These are phyloP conservation scores for Pezizomycotina sp. DNA, from an alignment of 2,329 filamentous ascomycete species.

Conservation along the genomic window DNA sequence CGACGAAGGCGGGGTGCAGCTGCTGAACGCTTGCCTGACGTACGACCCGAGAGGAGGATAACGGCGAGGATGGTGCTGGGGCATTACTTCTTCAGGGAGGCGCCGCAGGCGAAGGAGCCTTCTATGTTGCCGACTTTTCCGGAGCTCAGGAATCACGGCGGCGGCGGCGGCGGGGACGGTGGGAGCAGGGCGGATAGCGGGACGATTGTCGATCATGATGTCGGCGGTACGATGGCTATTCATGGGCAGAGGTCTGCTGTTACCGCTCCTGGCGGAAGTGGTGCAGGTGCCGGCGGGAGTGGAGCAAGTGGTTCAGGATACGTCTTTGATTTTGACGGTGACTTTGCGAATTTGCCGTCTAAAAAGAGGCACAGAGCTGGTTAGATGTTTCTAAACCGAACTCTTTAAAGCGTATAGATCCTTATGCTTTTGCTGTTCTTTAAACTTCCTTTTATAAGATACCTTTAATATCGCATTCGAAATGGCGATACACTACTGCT, in stretches of 20 bases:
- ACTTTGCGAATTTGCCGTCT: conserved; percentile 17
- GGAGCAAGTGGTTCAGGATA: conserved; percentile 12
- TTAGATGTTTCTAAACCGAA: neutral
- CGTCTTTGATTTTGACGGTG: conserved; percentile 17
- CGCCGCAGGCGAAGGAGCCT: conserved; percentile 29
- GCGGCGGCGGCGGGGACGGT: conserved; percentile 3
- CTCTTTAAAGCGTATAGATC: neutral
- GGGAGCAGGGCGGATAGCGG: neutral
- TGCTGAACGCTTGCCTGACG: conserved; percentile 68
- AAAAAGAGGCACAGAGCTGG: conserved; percentile 17
- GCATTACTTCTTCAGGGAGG: conserved; percentile 69
- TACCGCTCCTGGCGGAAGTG: no score
- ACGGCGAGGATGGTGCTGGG: conserved; percentile 73
- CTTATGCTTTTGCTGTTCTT: no score
- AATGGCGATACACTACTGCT: no score
- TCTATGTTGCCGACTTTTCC: conserved; percentile 28
- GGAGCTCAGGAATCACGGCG: conserved; percentile 25
- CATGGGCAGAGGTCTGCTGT: conserved; percentile 16
- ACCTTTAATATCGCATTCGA: no score
- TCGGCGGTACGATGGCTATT: conserved; percentile 10
- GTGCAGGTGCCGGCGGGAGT: conserved; percentile 10
- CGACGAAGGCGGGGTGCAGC: conserved; percentile 33
- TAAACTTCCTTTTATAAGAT: no score
- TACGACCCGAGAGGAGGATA: conserved; percentile 83
- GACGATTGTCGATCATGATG: neutral